These are phyloP conservation scores for Tuber indicum DNA, from an alignment of 495 filamentous ascomycete species.

Conservation along the genomic window DNA sequence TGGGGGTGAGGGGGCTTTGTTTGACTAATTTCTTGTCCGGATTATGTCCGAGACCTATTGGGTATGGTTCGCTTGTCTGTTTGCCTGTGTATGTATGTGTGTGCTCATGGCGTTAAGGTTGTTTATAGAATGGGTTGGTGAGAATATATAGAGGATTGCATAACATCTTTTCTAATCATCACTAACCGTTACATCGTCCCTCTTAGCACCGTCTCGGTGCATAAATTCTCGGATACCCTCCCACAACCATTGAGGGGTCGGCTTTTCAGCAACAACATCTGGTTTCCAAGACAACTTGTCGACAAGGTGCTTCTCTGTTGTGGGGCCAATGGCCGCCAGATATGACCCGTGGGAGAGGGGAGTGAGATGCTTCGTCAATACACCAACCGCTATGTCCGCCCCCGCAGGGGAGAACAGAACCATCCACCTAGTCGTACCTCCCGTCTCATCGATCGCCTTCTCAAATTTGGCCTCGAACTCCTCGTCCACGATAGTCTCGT, in stretches of 20 bases:
- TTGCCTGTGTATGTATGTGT: neutral
- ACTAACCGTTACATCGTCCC: neutral
- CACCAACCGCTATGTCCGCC: conserved; percentile 28
- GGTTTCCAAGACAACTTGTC: conserved; percentile 62
- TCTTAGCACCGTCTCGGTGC: conserved; percentile 17
- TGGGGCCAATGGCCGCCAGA: conserved; percentile 88
- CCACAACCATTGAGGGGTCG: conserved; percentile 77
- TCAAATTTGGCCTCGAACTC: conserved; percentile 64
- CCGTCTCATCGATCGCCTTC: conserved; percentile 45
- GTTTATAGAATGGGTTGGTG: neutral
- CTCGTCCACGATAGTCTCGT: conserved; percentile 73
- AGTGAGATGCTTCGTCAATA: conserved; percentile 28
- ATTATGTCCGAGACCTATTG: neutral
- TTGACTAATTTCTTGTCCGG: conserved; percentile 6
- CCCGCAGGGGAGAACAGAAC: conserved; percentile 84
- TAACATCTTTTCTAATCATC: neutral
- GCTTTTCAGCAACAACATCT: conserved; percentile 74
- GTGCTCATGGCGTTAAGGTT: neutral
- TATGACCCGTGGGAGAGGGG: conserved; percentile 46
- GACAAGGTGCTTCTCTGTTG: conserved; percentile 69
- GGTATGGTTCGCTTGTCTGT: neutral
- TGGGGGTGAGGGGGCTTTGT: conserved; percentile 12
- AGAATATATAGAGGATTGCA: neutral
- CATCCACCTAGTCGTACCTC: conserved; percentile 58
- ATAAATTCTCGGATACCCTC: conserved; percentile 58